Percentiles rank a stretch among this genome's conserved stretches.
Conservation (phyloP, 306 rosid species). For the Vigna trinervia region DNA sequence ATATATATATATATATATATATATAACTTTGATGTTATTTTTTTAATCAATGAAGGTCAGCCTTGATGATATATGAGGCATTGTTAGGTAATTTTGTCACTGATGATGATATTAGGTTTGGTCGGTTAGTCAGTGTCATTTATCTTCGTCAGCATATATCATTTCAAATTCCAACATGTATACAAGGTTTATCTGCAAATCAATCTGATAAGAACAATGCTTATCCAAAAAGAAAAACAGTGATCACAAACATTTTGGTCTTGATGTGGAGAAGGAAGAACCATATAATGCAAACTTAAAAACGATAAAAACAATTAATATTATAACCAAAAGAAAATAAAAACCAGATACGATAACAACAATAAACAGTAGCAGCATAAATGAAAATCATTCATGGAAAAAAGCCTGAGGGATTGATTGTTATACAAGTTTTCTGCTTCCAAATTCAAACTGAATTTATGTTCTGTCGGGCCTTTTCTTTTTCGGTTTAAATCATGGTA, state of each 20-base stretch:
- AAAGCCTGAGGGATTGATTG: not conserved
- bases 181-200: not conserved
- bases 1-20: not conserved
- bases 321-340: not conserved
- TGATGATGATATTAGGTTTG: conserved; percentile 20
- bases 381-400: not conserved
- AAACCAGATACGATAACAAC: not conserved
- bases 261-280: not conserved
- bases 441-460: conserved; percentile 6
- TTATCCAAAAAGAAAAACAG: not conserved
- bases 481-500: not conserved
- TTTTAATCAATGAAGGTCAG: not conserved
- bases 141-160: conserved; percentile 3
- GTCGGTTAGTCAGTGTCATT: conserved; percentile 21
- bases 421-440: not conserved
- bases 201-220: not conserved
- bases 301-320: conserved; percentile 2
- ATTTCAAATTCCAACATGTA: conserved; percentile 2
- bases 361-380: not conserved
- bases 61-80: not conserved
- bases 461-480: not conserved
- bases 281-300: conserved; percentile 6
- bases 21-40: not conserved
- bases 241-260: not conserved
- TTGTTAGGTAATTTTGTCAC: conserved; percentile 3